These are phyloP conservation scores for Penicillium sp. DNA, from an alignment of 2,329 filamentous ascomycete genomes.

Conservation along the genomic window DNA sequence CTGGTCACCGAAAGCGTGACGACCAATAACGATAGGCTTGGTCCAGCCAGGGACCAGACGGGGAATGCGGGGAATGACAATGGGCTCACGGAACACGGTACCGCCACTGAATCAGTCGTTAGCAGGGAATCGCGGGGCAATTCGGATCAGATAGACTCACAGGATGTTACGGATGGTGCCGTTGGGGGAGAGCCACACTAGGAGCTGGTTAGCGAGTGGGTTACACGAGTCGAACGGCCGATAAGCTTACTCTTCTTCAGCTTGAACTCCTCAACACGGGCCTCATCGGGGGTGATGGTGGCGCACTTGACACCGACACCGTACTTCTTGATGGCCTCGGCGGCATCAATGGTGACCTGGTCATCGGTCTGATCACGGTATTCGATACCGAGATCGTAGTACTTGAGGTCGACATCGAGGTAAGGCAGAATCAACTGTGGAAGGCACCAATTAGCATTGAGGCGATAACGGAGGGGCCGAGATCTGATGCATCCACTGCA, in stretches of 20 bases:
- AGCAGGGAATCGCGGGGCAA: conserved; percentile 12
- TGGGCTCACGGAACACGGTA: conserved; percentile 98
- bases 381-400: conserved; percentile 90
- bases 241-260: conserved; percentile 83
- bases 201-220: conserved; percentile 10
- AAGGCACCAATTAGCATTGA: conserved; percentile 15
- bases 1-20: conserved; percentile 97
- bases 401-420: conserved; percentile 97
- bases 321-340: conserved; percentile 98
- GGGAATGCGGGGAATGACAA: conserved; percentile 90
- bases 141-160: conserved; percentile 35
- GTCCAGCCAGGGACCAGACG: conserved; percentile 96
- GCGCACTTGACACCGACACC: conserved; percentile 98
- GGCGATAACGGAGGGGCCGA: background rate
- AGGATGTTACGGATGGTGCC: conserved; percentile 74
- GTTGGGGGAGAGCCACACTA: conserved; percentile 98
- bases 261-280: conserved; percentile 94
- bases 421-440: conserved; percentile 83
- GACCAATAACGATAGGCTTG: conserved; percentile 98
- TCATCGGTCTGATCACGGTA: conserved; percentile 97
- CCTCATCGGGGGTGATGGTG: conserved; percentile 98
- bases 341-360: conserved; percentile 91
- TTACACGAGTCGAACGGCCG: background rate
- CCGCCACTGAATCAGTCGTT: conserved; percentile 60
- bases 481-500: conserved; percentile 15